Evolutionary conservation across 2,329 filamentous ascomycete genomes (phyloP).

Genomic region (Aspergillus hortae): DNA sequence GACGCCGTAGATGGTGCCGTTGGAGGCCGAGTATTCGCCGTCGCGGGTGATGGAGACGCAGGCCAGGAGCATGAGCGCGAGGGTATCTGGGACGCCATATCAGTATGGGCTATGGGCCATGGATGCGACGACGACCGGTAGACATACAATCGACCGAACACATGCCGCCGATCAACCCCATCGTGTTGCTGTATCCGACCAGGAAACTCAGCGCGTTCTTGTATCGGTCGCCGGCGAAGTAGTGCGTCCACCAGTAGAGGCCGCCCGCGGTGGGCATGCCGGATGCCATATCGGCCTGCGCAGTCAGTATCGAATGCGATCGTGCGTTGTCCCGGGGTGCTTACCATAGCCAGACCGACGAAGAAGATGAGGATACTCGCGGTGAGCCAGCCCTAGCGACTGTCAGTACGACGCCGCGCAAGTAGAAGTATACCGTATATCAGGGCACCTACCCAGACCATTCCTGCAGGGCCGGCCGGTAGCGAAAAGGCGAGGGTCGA

Average conservation of each 20-base stretch:
- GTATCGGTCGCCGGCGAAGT: slow-evolving; percentile 53
- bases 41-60: slow-evolving; percentile 57
- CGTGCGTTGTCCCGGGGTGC: slow-evolving; percentile 18
- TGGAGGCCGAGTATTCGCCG: slow-evolving; percentile 54
- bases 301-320: slow-evolving; percentile 1
- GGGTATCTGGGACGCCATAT: slow-evolving; percentile 18
- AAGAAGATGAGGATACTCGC: slow-evolving; percentile 57
- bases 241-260: slow-evolving; percentile 59
- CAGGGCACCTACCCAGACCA: slow-evolving; percentile 52
- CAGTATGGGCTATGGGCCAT: background rate
- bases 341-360: slow-evolving; percentile 58
- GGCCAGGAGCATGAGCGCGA: slow-evolving; percentile 42
- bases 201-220: slow-evolving; percentile 58
- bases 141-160: slow-evolving; percentile 57
- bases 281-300: slow-evolving; percentile 48
- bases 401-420: background rate
- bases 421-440: background rate
- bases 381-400: slow-evolving; percentile 51
- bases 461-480: slow-evolving; percentile 57
- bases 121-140: background rate
- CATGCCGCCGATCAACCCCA: slow-evolving; percentile 58
- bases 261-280: slow-evolving; percentile 59
- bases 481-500: slow-evolving; percentile 58
- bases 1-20: slow-evolving; percentile 55
- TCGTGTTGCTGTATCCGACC: slow-evolving; percentile 60